phyloP scores from a whole-genome alignment of 2,329 filamentous ascomycete genomes.

The Exophiala sp. region DNA sequence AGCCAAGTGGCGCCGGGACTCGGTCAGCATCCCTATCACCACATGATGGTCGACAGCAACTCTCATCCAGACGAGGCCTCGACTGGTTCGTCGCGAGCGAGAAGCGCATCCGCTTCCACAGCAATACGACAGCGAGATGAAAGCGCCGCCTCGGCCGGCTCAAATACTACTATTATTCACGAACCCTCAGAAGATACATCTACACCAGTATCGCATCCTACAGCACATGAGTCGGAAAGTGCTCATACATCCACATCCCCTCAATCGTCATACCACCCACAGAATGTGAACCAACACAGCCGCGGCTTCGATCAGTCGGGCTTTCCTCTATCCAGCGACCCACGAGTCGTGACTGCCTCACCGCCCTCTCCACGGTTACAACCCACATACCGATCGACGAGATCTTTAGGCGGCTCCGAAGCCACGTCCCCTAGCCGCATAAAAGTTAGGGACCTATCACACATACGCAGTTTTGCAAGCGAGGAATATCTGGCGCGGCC shows the following conservation, averaged over 20 bases:
- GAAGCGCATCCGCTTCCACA: slow-evolving; percentile 12
- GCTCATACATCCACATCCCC: slow-evolving; percentile 11
- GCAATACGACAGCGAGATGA: slow-evolving; percentile 4
- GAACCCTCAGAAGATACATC: slow-evolving; percentile 7
- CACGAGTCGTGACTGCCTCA: slow-evolving; percentile 34
- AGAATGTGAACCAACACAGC: slow-evolving; percentile 23
- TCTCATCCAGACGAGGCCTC: slow-evolving; percentile 21
- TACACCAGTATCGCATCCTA: slow-evolving; percentile 14
- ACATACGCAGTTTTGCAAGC: slow-evolving; percentile 83
- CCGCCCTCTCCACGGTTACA: slow-evolving; percentile 46
- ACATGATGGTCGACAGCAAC: slow-evolving; percentile 59
- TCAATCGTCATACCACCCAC: slow-evolving; percentile 13
- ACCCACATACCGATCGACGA: slow-evolving; percentile 44
- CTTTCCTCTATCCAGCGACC: slow-evolving; percentile 31
- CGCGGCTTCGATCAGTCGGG: slow-evolving; percentile 30
- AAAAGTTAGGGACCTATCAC: slow-evolving; percentile 80
- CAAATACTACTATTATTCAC: slow-evolving; percentile 7
- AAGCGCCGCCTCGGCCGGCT: not conserved
- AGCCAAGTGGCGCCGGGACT: slow-evolving; percentile 71
- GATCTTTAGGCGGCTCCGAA: slow-evolving; percentile 42
- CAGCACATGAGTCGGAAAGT: slow-evolving; percentile 8
- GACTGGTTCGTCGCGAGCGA: slow-evolving; percentile 16
- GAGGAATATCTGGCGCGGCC: slow-evolving; percentile 66
- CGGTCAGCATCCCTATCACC: slow-evolving; percentile 58
- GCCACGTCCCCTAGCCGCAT: slow-evolving; percentile 58